Conservation (phyloP, 768 basidiomycete species). For the Tylopilus sp. region DNA sequence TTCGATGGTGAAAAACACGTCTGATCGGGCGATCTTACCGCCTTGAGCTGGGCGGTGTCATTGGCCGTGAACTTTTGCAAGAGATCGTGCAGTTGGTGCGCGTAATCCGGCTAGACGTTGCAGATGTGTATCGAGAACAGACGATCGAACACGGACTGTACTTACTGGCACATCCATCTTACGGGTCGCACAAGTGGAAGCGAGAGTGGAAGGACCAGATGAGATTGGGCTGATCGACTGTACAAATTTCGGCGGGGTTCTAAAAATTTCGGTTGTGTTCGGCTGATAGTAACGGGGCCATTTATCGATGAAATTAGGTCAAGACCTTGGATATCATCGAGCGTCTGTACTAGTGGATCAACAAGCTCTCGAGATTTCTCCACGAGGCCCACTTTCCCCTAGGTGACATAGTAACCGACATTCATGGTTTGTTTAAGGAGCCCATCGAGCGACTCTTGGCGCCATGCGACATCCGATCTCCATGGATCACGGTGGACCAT, state of each 20-base stretch:
- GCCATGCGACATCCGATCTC: too few relatives aligned
- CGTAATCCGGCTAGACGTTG: constrained; percentile 55
- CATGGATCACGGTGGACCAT: too few relatives aligned
- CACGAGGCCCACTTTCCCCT: too few relatives aligned
- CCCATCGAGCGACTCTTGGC: too few relatives aligned
- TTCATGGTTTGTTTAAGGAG: too few relatives aligned
- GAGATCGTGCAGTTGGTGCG: constrained; percentile 80
- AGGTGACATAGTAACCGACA: too few relatives aligned
- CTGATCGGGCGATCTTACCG: constrained; percentile 52
- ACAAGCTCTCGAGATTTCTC: too few relatives aligned
- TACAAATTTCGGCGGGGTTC: constrained; percentile 60
- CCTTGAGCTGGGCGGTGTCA: constrained; percentile 86
- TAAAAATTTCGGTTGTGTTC: constrained; percentile 27
- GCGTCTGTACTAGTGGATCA: too few relatives aligned
- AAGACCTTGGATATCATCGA: too few relatives aligned
- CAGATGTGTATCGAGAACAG: constrained; percentile 1
- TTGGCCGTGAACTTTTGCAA: constrained; percentile 77
- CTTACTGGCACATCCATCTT: constrained; percentile 34
- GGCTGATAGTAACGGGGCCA: too few relatives aligned
- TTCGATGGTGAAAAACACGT: constrained; percentile 19
- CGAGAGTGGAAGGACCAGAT: constrained; percentile 28
- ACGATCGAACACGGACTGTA: not conserved
- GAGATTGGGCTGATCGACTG: constrained; percentile 22
- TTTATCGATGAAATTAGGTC: too few relatives aligned
- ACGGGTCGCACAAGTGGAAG: constrained; percentile 23